Conservation (phyloP, 2,329 filamentous ascomycete genomes). For the Pseudonectria buxi region DNA sequence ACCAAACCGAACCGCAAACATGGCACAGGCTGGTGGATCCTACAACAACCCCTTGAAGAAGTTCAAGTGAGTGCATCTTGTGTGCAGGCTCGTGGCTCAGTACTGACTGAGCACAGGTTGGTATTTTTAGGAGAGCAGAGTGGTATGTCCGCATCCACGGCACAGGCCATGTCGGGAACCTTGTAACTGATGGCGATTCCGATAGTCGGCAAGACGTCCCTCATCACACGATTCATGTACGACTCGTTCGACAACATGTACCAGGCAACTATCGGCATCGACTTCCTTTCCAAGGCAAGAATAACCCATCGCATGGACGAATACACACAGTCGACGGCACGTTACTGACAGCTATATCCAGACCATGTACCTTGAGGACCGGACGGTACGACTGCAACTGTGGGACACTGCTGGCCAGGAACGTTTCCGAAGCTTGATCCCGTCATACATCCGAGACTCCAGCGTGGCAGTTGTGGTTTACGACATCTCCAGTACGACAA, state of each 20-base stretch:
- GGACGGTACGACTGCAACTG: conserved; percentile 91
- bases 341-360: conserved; percentile 14
- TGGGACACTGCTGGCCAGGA: conserved; percentile 99
- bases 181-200: conserved; percentile 19
- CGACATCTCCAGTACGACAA: conserved; percentile 74
- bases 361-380: conserved; percentile 99
- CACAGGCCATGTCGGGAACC: conserved; percentile 9
- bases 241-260: conserved; percentile 99
- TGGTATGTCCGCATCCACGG: conserved; percentile 53
- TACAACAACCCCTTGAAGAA: conserved; percentile 99
- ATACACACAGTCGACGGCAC: conserved; percentile 6
- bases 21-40: conserved; percentile 77
- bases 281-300: conserved; percentile 91
- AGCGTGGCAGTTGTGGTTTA: conserved; percentile 98
- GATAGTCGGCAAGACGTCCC: conserved; percentile 92
- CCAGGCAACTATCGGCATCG: conserved; percentile 98
- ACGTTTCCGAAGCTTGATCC: conserved; percentile 92
- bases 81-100: conserved; percentile 16
- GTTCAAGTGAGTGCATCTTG: conserved; percentile 68
- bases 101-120: conserved; percentile 49
- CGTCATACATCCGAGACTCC: conserved; percentile 96
- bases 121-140: conserved; percentile 98
- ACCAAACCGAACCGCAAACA: conserved; percentile 39
- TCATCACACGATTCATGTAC: conserved; percentile 99
- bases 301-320: conserved; percentile 4